phyloP scores from a whole-genome alignment of 1,284 basidiomycete genomes.

The Rhodotorula sp. region DNA sequence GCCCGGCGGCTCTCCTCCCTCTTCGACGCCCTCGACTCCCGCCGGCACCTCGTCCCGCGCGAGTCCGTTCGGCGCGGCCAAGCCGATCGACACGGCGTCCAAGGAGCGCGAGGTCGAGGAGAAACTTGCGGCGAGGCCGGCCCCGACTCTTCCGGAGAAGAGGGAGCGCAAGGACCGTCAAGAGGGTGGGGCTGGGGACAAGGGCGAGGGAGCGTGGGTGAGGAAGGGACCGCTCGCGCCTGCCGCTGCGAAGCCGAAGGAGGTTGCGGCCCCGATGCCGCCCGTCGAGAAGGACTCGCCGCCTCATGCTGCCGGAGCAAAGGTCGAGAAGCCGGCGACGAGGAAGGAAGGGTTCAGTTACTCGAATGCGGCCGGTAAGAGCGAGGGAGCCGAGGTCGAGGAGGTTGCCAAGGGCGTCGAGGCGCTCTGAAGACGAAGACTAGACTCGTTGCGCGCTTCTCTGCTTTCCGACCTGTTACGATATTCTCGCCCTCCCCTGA shows the following conservation, averaged over 20 bases:
- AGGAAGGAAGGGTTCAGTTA: constrained; percentile 17
- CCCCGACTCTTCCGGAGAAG: not conserved
- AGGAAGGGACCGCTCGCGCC: constrained; percentile 23
- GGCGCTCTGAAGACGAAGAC: too few species aligned
- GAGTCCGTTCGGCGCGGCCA: constrained; percentile 86
- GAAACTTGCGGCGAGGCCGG: constrained; percentile 3
- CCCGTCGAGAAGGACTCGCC: constrained; percentile 17
- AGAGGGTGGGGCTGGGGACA: not conserved
- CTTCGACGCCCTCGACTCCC: constrained; percentile 50
- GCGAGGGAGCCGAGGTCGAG: constrained; percentile 5
- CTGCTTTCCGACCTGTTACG: too few species aligned
- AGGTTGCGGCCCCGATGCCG: constrained; percentile 13
- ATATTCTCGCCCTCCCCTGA: too few species aligned
- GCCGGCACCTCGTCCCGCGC: constrained; percentile 61
- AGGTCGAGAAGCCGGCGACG: not conserved
- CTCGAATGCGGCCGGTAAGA: constrained; percentile 7
- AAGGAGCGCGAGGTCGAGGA: constrained; percentile 73
- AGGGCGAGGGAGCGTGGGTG: constrained; percentile 22
- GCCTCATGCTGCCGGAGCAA: not conserved
- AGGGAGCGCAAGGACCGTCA: constrained; percentile 3
- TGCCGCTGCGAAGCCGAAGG: not conserved
- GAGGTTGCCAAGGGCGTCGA: constrained; percentile 4
- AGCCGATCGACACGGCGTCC: constrained; percentile 77
- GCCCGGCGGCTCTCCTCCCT: constrained; percentile 69
- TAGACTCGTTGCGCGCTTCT: not conserved